Evolutionary conservation across 176 grass and related monocot species (phyloP), one percentile per base, ranked within the genome.

Genomic region (Carex pumila): DNA sequence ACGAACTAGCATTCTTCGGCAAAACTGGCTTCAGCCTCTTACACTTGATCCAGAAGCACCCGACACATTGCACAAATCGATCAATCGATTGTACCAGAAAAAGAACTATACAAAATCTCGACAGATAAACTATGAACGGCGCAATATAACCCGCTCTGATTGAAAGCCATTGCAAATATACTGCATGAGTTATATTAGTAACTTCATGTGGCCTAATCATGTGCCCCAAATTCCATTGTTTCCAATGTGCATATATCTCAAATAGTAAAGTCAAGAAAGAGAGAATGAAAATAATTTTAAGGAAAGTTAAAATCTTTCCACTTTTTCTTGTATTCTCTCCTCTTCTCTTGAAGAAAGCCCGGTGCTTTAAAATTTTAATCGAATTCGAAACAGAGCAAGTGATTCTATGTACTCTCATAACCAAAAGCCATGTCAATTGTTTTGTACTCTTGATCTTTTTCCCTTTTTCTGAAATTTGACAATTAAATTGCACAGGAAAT

Each of bases 1-100:
- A 88, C 19, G 18, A 83, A 41, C 61, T 36, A 50, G 84, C 86
- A 70, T 34, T 71, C 61, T 70, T 21, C 49, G n/a, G 45, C 56
- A 86, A 62, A 17, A 87, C 71, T 4, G 92, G 92, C 68, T 90
- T 97, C 22, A 97, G 80, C 18, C 87, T 86, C 90, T 71, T 91
- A 60, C 92, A 84, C 89, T 87, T 97, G 83, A 97, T 90, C 92
- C 92, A 97, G 63, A 97, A 85, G 87, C 90, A 97, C 19, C 92
- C 95, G 7, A 97, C 60, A 85, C 92, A 97, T 55, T 94, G 81
- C 30, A 97, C 81, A 13, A 97, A 78, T 37, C 92, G 87, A 81
- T 97, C 95, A 4, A 84, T 69, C 36, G 90, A 94, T 85, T 97
- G 92, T 86, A 97, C 83, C 54, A 94, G 54, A 84, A 97, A 97